Conservation (phyloP, 768 basidiomycete genomes). For the Suillus occidentalis region DNA sequence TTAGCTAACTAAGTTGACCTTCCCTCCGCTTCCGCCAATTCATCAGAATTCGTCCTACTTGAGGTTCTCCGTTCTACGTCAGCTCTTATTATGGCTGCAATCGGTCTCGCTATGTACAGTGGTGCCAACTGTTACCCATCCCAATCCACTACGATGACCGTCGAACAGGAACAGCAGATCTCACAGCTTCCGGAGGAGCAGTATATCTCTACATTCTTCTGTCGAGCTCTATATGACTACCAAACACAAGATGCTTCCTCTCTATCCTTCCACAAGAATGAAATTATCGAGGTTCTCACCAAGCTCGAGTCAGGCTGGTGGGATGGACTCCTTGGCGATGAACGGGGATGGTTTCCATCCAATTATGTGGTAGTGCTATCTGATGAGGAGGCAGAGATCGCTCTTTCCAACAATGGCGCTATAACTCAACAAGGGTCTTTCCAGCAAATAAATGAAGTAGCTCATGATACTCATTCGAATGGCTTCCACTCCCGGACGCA, state of each 20-base stretch:
- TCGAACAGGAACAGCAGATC: constrained; percentile 23
- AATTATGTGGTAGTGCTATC: constrained; percentile 86
- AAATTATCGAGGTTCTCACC: constrained; percentile 92
- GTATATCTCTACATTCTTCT: constrained; percentile 73
- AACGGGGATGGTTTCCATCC: constrained; percentile 96
- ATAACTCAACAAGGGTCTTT: constrained; percentile 14
- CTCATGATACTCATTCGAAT: constrained; percentile 18
- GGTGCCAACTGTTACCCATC: constrained; percentile 17
- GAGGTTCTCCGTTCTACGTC: constrained; percentile 3
- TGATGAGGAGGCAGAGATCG: constrained; percentile 77
- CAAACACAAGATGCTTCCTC: constrained; percentile 85
- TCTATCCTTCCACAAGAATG: constrained; percentile 81
- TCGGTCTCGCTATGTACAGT: constrained; percentile 24
- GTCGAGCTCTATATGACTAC: constrained; percentile 91
- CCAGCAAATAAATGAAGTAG: constrained; percentile 15
- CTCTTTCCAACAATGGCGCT: constrained; percentile 39
- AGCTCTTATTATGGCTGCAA: constrained; percentile 24
- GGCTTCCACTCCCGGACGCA: constrained; percentile 13
- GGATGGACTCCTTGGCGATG: constrained; percentile 90
- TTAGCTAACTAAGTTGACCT: constrained; percentile 12
- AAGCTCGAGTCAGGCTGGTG: constrained; percentile 96
- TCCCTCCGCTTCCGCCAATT: constrained; percentile 8
- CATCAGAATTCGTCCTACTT: constrained; percentile 12
- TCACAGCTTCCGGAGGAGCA: constrained; percentile 49
- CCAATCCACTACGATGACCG: constrained; percentile 16